Percentiles rank a stretch among this genome's conserved stretches.
Conservation (phyloP, 2,329 filamentous ascomycete genomes). For the Tolypocladium guangdongense region DNA sequence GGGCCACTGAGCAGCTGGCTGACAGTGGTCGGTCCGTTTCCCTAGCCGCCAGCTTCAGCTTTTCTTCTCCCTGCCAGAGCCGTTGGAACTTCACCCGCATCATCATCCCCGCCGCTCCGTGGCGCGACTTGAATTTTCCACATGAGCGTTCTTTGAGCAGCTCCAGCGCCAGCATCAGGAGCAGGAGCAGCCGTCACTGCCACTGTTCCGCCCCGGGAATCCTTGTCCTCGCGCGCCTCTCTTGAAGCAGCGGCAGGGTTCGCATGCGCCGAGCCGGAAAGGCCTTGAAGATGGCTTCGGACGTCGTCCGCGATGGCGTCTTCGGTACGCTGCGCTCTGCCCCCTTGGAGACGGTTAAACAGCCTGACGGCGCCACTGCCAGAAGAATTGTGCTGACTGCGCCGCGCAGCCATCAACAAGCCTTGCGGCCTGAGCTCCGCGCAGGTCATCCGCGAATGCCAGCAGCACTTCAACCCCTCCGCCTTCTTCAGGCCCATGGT, state of each 20-base stretch:
- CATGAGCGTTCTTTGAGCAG: not conserved
- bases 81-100: not conserved
- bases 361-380: not conserved
- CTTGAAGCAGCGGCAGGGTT: constrained; percentile 1
- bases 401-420: constrained; percentile 72
- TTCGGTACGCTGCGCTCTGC: constrained; percentile 35
- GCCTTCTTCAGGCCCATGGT: constrained; percentile 69
- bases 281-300: constrained; percentile 40
- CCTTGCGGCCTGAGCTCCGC: constrained; percentile 79
- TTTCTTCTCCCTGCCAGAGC: not conserved
- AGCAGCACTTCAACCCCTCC: constrained; percentile 75
- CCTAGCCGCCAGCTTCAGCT: not conserved
- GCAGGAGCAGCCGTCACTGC: not conserved
- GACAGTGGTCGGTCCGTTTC: too few species aligned
- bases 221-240: not conserved
- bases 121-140: not conserved
- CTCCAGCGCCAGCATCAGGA: not conserved
- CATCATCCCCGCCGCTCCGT: not conserved
- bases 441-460: constrained; percentile 80
- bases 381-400: not conserved
- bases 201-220: not conserved
- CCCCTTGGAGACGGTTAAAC: not conserved
- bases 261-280: constrained; percentile 20
- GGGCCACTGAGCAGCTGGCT: too few species aligned
- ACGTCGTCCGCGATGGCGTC: constrained; percentile 43